A percentile compares a stretch with the other conserved stretches of the same genome.
Conservation (phyloP, 345 rosid genomes). For the Syzygium aqueum region DNA sequence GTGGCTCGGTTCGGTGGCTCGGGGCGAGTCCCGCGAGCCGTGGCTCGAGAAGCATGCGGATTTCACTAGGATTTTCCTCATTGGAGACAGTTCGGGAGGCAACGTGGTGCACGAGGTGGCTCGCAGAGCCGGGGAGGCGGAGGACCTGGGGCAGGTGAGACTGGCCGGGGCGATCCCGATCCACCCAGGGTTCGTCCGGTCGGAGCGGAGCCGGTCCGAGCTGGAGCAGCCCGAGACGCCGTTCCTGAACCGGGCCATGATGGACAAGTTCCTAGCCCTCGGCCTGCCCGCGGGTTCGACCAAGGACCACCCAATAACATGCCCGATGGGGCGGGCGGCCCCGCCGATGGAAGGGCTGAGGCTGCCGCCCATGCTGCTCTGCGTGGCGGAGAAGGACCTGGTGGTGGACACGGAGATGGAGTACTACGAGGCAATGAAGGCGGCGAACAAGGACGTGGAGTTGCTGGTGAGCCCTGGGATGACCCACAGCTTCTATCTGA, state of each 20-base stretch:
- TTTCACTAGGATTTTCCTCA: conserved; percentile 27
- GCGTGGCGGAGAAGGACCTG: conserved; percentile 46
- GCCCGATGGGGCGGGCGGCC: conserved; percentile 50
- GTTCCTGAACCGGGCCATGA: conserved; percentile 41
- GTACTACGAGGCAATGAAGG: conserved; percentile 44
- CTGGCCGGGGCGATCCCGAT: conserved; percentile 34
- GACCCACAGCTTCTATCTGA: conserved; percentile 56
- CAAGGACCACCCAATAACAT: conserved; percentile 50
- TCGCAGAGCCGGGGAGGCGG: conserved; percentile 14
- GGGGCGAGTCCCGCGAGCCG: conserved; percentile 15
- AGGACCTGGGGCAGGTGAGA: conserved; percentile 12
- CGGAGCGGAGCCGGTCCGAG: conserved; percentile 51
- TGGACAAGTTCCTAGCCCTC: conserved; percentile 42
- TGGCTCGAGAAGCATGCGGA: conserved; percentile 24
- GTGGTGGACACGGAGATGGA: conserved; percentile 48
- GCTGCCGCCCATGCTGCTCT: conserved; percentile 38
- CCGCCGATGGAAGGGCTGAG: conserved; percentile 23
- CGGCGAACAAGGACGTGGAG: conserved; percentile 34
- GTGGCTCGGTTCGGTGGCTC: conserved; percentile 30
- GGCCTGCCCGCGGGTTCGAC: conserved; percentile 32
- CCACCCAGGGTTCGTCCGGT: conserved; percentile 45
- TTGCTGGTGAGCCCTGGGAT: conserved; percentile 31
- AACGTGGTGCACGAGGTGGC: conserved; percentile 35
- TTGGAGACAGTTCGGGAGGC: conserved; percentile 49
- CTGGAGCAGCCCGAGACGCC: conserved; percentile 52